Percentiles rank a stretch among this genome's conserved stretches.
These are phyloP conservation scores for Rhytidhysteron rufulum DNA, from an alignment of 2,329 filamentous ascomycete genomes.

Conservation along the genomic window DNA sequence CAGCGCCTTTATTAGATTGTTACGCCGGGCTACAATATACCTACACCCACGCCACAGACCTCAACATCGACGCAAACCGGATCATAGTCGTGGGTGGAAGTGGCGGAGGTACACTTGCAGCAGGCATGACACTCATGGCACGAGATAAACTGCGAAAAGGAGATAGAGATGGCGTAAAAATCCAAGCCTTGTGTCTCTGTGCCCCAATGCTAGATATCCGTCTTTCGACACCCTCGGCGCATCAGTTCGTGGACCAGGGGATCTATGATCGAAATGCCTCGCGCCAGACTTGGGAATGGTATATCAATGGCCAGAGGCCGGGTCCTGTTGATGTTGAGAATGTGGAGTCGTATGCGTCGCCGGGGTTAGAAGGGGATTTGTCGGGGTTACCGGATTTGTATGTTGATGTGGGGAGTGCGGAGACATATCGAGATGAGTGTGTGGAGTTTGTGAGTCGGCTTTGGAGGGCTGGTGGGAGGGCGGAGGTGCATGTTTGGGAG, in stretches of 20 bases:
- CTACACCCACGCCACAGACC: constrained; percentile 31
- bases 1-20: constrained; percentile 37
- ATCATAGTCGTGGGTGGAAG: constrained; percentile 43
- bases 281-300: constrained; percentile 42
- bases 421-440: constrained; percentile 43
- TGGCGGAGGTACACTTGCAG: constrained; percentile 43
- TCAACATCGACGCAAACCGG: constrained; percentile 39
- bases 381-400: constrained; percentile 41
- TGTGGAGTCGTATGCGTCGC: constrained; percentile 35
- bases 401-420: constrained; percentile 42
- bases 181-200: constrained; percentile 42
- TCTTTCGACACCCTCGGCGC: constrained; percentile 27
- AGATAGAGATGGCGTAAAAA: constrained; percentile 25
- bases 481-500: constrained; percentile 44
- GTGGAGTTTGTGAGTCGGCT: constrained; percentile 40
- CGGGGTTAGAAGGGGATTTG: constrained; percentile 30
- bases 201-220: constrained; percentile 49
- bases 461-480: constrained; percentile 39
- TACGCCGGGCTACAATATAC: constrained; percentile 39
- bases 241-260: constrained; percentile 29
- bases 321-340: too few relatives aligned
- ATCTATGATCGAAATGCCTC: constrained; percentile 36
- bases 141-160: too few relatives aligned
- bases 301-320: constrained; percentile 24
- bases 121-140: constrained; percentile 37